Evolutionary conservation across 2,329 filamentous ascomycete genomes (phyloP).

Genomic region (Neoscytalidium dimidiatum): DNA sequence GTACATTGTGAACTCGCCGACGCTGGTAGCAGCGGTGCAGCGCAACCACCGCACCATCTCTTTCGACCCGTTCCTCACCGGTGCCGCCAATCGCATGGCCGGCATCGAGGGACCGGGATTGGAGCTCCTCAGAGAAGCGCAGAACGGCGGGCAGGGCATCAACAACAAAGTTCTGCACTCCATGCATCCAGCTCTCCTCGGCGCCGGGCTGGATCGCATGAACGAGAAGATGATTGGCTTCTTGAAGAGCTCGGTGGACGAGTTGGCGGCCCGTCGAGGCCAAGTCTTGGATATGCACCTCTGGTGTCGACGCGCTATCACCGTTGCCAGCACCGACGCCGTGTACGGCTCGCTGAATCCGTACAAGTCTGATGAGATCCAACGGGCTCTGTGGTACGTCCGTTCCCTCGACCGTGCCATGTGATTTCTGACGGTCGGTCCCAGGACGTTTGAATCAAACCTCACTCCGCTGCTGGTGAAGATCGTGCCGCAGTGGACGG

Average conservation of each 20-base stretch:
- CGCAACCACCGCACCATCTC: conserved; percentile 39
- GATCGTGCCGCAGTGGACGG: conserved; percentile 32
- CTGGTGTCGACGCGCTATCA: conserved; percentile 35
- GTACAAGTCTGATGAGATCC: conserved; percentile 37
- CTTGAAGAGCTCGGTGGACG: conserved; percentile 28
- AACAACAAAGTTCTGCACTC: conserved; percentile 33
- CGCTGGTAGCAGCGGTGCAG: conserved; percentile 42
- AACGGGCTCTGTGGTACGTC: conserved; percentile 39
- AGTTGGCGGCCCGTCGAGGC: conserved; percentile 20
- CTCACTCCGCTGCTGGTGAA: conserved; percentile 30
- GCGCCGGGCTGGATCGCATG: conserved; percentile 36
- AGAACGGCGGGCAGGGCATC: not conserved
- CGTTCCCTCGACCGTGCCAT: no score
- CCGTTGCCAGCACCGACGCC: conserved; percentile 40
- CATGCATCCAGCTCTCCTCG: conserved; percentile 37
- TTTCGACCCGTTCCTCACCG: conserved; percentile 42
- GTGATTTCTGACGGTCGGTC: not conserved
- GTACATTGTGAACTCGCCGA: conserved; percentile 43
- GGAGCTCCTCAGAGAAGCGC: conserved; percentile 28
- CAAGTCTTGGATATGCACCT: conserved; percentile 16
- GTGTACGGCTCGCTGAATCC: conserved; percentile 48
- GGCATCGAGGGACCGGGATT: not conserved
- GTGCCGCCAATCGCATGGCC: conserved; percentile 24
- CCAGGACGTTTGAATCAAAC: conserved; percentile 29
- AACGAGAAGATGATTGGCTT: conserved; percentile 38